These are phyloP conservation scores for Pythium diclinum DNA, from an alignment of 352 stramenopile species.

Conservation along the genomic window DNA sequence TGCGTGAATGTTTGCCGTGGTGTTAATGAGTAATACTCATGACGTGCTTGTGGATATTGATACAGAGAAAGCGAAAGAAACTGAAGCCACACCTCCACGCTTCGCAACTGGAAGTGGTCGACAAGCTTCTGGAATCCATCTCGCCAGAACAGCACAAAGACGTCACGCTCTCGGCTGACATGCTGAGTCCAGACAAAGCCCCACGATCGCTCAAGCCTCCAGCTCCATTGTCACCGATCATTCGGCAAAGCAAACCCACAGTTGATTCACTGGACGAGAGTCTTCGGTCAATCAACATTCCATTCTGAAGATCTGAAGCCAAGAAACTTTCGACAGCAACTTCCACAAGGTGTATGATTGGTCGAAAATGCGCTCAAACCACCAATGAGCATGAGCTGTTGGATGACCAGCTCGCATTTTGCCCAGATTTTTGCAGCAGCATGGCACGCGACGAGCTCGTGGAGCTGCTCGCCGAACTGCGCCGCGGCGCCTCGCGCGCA, in stretches of 20 bases:
- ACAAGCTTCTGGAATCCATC: not conserved
- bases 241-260: conserved; percentile 7
- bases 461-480: conserved; percentile 39
- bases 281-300: conserved; percentile 20
- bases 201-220: not conserved
- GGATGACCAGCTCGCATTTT: not conserved
- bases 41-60: not conserved
- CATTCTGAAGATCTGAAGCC: conserved; percentile 16
- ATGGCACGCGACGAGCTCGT: conserved; percentile 53
- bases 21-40: too few relatives aligned
- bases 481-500: conserved; percentile 22
- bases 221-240: conserved; percentile 13
- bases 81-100: conserved; percentile 2
- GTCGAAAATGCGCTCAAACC: not conserved
- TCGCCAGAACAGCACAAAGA: not conserved
- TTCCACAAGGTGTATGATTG: not conserved
- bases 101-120: not conserved
- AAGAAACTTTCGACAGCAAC: not conserved
- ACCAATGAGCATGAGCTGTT: not conserved
- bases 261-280: conserved; percentile 8
- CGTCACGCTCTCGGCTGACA: not conserved
- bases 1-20: not conserved
- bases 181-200: not conserved
- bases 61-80: not conserved
- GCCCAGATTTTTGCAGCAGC: not conserved